Evolutionary conservation across 495 filamentous ascomycete species (phyloP).

Genomic region (Penicillium canescens): DNA sequence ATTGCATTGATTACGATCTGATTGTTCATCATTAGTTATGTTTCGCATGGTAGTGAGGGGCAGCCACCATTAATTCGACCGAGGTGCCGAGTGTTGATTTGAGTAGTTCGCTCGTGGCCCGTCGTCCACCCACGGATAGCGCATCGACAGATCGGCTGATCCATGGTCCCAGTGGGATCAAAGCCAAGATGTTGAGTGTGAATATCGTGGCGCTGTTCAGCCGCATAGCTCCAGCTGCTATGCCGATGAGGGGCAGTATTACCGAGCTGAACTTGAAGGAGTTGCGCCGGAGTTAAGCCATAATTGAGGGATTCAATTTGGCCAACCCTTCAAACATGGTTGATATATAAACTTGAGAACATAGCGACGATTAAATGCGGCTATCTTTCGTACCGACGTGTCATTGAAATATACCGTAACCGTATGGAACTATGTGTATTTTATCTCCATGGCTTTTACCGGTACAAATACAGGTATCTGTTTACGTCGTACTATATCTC

Average conservation of each 20-base stretch:
- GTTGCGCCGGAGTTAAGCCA: not conserved
- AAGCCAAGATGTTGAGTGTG: constrained; percentile 17
- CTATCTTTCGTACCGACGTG: not conserved
- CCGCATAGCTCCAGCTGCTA: constrained; percentile 5
- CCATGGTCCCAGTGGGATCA: constrained; percentile 16
- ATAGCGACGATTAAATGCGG: not conserved
- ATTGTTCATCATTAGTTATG: not conserved
- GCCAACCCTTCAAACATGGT: not conserved
- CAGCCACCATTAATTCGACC: constrained; percentile 23
- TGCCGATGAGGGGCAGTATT: constrained; percentile 13
- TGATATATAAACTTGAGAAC: not conserved
- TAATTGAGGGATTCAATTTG: not conserved
- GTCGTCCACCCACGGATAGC: constrained; percentile 8
- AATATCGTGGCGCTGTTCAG: constrained; percentile 12
- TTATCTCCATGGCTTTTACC: not conserved
- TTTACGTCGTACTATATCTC: too few relatives aligned
- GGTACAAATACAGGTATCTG: too few relatives aligned
- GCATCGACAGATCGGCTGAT: constrained; percentile 18
- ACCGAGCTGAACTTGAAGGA: not conserved
- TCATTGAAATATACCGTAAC: not conserved
- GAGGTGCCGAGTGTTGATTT: constrained; percentile 29
- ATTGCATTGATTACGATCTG: constrained; percentile 22
- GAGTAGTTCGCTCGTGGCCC: constrained; percentile 18
- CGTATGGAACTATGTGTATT: not conserved
- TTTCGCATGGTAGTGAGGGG: not conserved